phyloP scores from a whole-genome alignment of 352 stramenopile species.

The Pythium plurisporium region DNA sequence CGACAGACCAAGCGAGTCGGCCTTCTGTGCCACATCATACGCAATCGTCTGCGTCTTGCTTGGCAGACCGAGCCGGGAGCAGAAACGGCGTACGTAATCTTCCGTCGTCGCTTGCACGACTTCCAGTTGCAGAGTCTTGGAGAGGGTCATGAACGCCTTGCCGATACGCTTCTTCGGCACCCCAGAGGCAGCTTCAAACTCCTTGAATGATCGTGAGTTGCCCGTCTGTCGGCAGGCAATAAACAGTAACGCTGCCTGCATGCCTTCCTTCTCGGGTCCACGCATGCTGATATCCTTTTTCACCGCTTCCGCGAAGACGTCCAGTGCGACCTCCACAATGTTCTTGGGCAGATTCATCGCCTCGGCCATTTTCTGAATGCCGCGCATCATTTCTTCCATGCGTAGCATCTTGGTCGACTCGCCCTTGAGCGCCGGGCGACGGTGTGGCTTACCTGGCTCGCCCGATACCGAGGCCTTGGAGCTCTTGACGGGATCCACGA shows the following conservation, averaged over 20 bases:
- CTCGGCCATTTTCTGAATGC: conserved; percentile 67
- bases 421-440: conserved; percentile 53
- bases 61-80: conserved; percentile 62
- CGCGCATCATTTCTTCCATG: conserved; percentile 64
- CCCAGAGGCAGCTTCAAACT: conserved; percentile 71
- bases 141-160: conserved; percentile 74
- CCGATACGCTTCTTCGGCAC: conserved; percentile 71
- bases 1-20: conserved; percentile 55
- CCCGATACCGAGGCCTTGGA: conserved; percentile 14
- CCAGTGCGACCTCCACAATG: conserved; percentile 65
- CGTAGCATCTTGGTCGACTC: conserved; percentile 55
- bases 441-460: conserved; percentile 34
- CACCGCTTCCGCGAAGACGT: conserved; percentile 67
- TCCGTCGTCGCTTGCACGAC: conserved; percentile 64
- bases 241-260: conserved; percentile 63
- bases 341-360: conserved; percentile 59
- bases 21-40: conserved; percentile 70
- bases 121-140: conserved; percentile 49
- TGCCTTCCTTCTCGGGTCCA: conserved; percentile 60
- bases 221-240: conserved; percentile 66
- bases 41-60: conserved; percentile 77
- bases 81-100: conserved; percentile 76
- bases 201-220: conserved; percentile 66
- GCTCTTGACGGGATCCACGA: conserved; percentile 54
- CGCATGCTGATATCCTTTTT: conserved; percentile 61